A percentile compares a stretch with the other conserved stretches of the same genome.
Evolutionary conservation across 371 early-diverging fungal species (phyloP).

Genomic region (Smittium culicis): DNA sequence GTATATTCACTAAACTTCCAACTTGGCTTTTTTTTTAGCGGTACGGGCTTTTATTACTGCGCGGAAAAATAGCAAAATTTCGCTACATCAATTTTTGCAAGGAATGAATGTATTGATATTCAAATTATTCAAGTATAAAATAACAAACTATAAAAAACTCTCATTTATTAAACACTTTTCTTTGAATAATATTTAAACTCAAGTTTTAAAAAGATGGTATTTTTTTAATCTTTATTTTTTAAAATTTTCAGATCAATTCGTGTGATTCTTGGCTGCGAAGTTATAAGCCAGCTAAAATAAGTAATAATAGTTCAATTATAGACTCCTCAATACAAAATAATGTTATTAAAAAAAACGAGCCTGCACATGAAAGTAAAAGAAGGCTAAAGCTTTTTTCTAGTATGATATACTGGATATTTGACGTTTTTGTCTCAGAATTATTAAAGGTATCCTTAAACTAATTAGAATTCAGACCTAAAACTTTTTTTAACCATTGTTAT

Average conservation of each 20-base stretch:
- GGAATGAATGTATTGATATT: conserved; percentile 39
- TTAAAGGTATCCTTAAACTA: conserved; percentile 32
- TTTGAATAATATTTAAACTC: no score
- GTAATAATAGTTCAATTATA: neutral
- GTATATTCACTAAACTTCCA: neutral
- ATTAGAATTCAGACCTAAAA: neutral
- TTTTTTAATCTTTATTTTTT: neutral
- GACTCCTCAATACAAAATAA: neutral
- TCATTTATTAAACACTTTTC: no score
- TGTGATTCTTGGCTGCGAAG: conserved; percentile 16
- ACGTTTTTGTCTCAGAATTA: conserved; percentile 38
- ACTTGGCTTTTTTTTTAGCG: no score
- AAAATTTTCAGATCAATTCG: conserved; percentile 8
- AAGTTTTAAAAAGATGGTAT: no score
- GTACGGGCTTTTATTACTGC: conserved; percentile 32
- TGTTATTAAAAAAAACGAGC: conserved; percentile 27
- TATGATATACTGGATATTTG: conserved; percentile 51
- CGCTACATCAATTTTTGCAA: conserved; percentile 41
- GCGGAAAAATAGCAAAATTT: conserved; percentile 42
- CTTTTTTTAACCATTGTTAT: no score
- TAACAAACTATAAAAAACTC: conserved; percentile 5
- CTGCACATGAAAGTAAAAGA: conserved; percentile 28
- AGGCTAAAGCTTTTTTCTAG: conserved; percentile 34
- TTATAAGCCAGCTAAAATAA: conserved; percentile 11
- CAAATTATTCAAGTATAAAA: neutral